A percentile compares a stretch with the other conserved stretches of the same genome.
These are phyloP conservation scores for Akanthomyces lecanii DNA, from an alignment of 2,329 filamentous ascomycete genomes.

Conservation along the genomic window DNA sequence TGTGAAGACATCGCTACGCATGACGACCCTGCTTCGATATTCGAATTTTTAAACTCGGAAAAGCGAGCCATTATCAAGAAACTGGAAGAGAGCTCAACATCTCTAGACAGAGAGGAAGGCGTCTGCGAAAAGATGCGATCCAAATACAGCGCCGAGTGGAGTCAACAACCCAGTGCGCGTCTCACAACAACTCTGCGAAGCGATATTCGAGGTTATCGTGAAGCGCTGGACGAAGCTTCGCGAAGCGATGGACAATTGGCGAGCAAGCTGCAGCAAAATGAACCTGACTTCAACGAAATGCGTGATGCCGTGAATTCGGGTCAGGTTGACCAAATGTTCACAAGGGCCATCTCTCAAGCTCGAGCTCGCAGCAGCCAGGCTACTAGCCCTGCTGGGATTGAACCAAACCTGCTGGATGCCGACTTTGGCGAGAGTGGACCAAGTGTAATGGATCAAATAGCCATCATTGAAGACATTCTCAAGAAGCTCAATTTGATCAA, in stretches of 20 bases:
- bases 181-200: slow-evolving; percentile 82
- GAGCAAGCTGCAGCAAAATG: slow-evolving; percentile 78
- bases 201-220: slow-evolving; percentile 82
- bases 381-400: slow-evolving; percentile 55
- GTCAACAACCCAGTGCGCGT: slow-evolving; percentile 88
- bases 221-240: slow-evolving; percentile 83
- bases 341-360: slow-evolving; percentile 76
- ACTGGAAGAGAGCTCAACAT: slow-evolving; percentile 77
- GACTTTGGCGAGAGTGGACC: slow-evolving; percentile 78
- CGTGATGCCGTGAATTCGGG: slow-evolving; percentile 79
- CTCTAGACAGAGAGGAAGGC: slow-evolving; percentile 93
- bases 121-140: slow-evolving; percentile 99
- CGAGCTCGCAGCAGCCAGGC: slow-evolving; percentile 61
- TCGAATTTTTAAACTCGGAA: slow-evolving; percentile 73
- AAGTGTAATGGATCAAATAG: slow-evolving; percentile 86
- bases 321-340: slow-evolving; percentile 84
- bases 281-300: slow-evolving; percentile 93
- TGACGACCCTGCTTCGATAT: slow-evolving; percentile 70
- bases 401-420: slow-evolving; percentile 82
- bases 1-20: slow-evolving; percentile 88
- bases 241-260: slow-evolving; percentile 82
- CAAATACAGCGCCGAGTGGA: slow-evolving; percentile 95
- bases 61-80: slow-evolving; percentile 69
- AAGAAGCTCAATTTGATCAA: slow-evolving; percentile 91
- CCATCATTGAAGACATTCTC: slow-evolving; percentile 80